phyloP scores from a whole-genome alignment of 352 stramenopile genomes.

The Phytophthora pseudosyringae region DNA sequence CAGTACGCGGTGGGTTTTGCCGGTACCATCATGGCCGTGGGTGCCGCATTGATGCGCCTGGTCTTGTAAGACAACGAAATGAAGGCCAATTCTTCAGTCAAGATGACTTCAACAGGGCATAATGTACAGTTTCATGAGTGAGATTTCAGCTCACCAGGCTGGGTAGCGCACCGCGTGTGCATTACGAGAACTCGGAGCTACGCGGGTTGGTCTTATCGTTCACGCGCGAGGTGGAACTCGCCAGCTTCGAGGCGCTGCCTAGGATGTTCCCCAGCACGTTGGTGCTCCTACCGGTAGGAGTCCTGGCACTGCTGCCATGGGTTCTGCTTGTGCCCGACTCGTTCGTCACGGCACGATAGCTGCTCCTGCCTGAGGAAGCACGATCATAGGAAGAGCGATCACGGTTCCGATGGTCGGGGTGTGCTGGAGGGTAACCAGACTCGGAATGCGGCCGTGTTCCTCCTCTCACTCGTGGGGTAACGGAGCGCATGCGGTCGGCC shows the following conservation, averaged over 20 bases:
- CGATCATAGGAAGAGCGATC: slow-evolving; percentile 17
- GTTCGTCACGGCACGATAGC: slow-evolving; percentile 23
- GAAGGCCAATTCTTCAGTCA: slow-evolving; percentile 1
- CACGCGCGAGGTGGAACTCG: slow-evolving; percentile 69
- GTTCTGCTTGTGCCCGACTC: slow-evolving; percentile 19
- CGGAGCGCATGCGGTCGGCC: slow-evolving; percentile 17
- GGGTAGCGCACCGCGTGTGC: background rate
- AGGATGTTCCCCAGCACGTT: slow-evolving; percentile 72
- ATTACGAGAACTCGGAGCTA: slow-evolving; percentile 51
- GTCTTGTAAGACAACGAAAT: slow-evolving; percentile 55
- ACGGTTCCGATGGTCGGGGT: slow-evolving; percentile 17
- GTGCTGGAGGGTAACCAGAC: slow-evolving; percentile 19
- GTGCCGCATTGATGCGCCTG: slow-evolving; percentile 73
- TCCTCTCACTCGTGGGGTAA: slow-evolving; percentile 21
- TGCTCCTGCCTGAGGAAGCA: slow-evolving; percentile 27
- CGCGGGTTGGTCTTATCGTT: slow-evolving; percentile 54
- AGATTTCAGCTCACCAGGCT: no score
- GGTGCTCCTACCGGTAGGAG: slow-evolving; percentile 22
- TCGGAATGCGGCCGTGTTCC: slow-evolving; percentile 31
- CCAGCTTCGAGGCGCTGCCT: slow-evolving; percentile 65
- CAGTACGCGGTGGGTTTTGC: slow-evolving; percentile 90
- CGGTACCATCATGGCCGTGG: slow-evolving; percentile 88
- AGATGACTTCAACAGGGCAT: background rate
- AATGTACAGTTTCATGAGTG: background rate
- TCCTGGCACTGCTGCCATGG: slow-evolving; percentile 8